These are phyloP conservation scores for Cyclostephanos tholiformis DNA, from an alignment of 108 stramenopile species.

Conservation along the genomic window DNA sequence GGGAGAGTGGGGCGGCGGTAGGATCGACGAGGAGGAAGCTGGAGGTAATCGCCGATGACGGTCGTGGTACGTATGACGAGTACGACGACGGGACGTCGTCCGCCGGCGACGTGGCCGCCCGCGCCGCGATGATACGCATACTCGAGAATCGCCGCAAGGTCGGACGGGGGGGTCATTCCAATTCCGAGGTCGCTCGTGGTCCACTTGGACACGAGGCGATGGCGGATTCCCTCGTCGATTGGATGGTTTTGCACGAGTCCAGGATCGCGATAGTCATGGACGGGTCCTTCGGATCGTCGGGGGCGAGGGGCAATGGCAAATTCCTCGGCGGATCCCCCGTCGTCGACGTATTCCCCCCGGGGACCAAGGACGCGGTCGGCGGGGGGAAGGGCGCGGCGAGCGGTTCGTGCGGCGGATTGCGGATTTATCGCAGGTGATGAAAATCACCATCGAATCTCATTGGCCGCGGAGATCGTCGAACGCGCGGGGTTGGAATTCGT, in stretches of 20 bases:
- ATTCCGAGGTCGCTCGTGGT: neutral
- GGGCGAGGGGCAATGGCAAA: slow-evolving; percentile 29
- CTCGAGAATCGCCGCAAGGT: neutral
- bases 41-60: neutral
- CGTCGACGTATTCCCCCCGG: neutral
- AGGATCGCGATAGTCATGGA: slow-evolving; percentile 17
- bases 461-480: neutral
- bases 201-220: slow-evolving; percentile 18
- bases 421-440: neutral
- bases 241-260: slow-evolving; percentile 24
- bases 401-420: neutral
- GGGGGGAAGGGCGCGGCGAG: neutral
- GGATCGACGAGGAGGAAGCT: neutral
- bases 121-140: neutral
- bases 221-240: slow-evolving; percentile 25
- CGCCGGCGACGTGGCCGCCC: neutral
- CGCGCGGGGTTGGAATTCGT: too few species aligned
- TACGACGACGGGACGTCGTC: neutral
- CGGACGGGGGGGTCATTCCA: neutral
- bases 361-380: neutral
- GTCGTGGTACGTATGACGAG: neutral
- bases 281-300: slow-evolving; percentile 28
- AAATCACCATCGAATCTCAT: too few species aligned
- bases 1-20: neutral
- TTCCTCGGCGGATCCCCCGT: neutral